Conservation (phyloP, 2,329 filamentous ascomycete species). For the Sodiomyces alkalinus region DNA sequence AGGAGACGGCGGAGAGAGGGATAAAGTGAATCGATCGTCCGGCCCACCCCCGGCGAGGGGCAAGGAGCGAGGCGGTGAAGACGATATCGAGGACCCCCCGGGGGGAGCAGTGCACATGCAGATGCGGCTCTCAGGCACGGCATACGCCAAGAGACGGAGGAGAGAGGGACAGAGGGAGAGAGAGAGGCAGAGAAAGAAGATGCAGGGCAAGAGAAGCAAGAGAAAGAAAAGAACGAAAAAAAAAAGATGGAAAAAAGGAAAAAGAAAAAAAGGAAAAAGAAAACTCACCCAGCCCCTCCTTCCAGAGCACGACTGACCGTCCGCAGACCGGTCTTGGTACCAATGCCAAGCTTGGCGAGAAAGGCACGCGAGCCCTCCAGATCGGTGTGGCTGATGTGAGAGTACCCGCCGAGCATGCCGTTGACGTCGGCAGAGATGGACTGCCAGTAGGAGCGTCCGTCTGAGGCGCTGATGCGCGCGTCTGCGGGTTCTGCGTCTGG, state of each 20-base stretch:
- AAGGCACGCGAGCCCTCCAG: slow-evolving; percentile 54
- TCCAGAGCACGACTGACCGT: slow-evolving; percentile 17
- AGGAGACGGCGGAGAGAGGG: too few relatives aligned
- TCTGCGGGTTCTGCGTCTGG: slow-evolving; percentile 16
- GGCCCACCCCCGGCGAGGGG: too few relatives aligned
- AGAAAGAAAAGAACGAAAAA: slow-evolving; percentile 1
- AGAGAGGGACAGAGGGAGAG: not conserved
- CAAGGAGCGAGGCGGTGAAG: slow-evolving; percentile 1
- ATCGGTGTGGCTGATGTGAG: slow-evolving; percentile 51
- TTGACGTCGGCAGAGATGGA: slow-evolving; percentile 30
- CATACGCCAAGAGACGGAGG: slow-evolving; percentile 1
- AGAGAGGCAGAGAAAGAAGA: slow-evolving; percentile 5
- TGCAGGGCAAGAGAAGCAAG: slow-evolving; percentile 1
- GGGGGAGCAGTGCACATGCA: not conserved
- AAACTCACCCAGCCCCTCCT: slow-evolving; percentile 22
- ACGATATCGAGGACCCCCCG: not conserved
- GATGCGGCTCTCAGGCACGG: too few relatives aligned
- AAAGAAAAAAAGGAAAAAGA: slow-evolving; percentile 1
- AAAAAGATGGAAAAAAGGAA: slow-evolving; percentile 3
- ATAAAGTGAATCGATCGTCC: too few relatives aligned
- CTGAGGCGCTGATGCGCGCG: slow-evolving; percentile 17
- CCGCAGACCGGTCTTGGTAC: slow-evolving; percentile 16
- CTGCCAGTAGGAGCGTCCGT: slow-evolving; percentile 31
- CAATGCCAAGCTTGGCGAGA: slow-evolving; percentile 46
- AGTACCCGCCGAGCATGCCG: slow-evolving; percentile 67